Conservation (phyloP, 345 rosid genomes). For the Sisymbrium irio region DNA sequence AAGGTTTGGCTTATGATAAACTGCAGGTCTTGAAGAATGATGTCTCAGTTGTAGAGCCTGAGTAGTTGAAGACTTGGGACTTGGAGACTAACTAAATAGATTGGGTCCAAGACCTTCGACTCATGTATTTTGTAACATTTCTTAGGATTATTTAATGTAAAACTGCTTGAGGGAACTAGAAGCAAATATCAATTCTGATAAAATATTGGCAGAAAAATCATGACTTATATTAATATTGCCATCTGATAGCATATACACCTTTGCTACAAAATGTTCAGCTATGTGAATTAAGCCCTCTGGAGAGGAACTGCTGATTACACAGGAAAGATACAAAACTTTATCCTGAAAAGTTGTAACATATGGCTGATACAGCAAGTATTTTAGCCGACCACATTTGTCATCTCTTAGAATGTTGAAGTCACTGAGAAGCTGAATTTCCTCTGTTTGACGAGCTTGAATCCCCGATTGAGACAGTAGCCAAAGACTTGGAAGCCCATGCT, state of each 20-base stretch:
- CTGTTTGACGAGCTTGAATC: conserved; percentile 72
- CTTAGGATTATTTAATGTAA: neutral
- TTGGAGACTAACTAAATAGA: neutral
- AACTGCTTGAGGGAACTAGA: neutral
- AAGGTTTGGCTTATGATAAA: neutral
- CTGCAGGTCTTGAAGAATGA: conserved; percentile 61
- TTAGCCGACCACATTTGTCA: conserved; percentile 2
- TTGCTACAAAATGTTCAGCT: conserved; percentile 24
- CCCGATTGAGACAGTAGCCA: conserved; percentile 86
- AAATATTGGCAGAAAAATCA: conserved; percentile 9
- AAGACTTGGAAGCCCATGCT: conserved; percentile 93
- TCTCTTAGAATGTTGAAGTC: neutral
- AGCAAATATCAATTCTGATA: neutral
- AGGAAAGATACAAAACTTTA: conserved; percentile 6
- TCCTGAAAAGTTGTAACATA: conserved; percentile 12
- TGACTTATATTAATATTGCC: conserved; percentile 4
- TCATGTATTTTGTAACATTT: conserved; percentile 6
- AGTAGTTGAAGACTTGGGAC: conserved; percentile 29
- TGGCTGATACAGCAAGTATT: conserved; percentile 10
- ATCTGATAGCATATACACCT: conserved; percentile 25
- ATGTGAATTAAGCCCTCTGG: conserved; percentile 4
- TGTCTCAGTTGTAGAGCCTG: conserved; percentile 36
- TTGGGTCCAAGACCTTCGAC: conserved; percentile 1
- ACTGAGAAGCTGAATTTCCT: conserved; percentile 30
- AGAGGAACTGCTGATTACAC: conserved; percentile 21